Evolutionary conservation across 2,329 filamentous ascomycete species (phyloP), one percentile per base, ranked within the genome.

Genomic region (Coniosporium tulheliwenetii): DNA sequence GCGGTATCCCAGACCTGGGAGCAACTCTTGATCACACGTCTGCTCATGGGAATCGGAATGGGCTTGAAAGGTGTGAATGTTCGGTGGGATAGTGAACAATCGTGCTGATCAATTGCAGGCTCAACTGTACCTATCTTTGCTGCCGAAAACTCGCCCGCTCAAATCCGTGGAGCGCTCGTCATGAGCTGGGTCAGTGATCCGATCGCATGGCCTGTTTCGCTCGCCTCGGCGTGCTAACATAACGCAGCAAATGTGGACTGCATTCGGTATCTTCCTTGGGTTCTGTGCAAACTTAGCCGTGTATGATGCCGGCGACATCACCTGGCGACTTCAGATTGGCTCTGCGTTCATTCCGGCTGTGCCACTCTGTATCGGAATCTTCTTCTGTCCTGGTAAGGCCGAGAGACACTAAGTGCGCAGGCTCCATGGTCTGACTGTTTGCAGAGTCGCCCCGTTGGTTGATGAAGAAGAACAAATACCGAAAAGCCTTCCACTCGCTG

Each of bases 251-350:
- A 54, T 63, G 37, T 70, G 66, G 63, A 70, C 66, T 8, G 70
- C 75, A 44, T 59, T 81, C 62, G 74, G 74, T 34, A 80, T 82
- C 49, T 77, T 81, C 55, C 61, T 81, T 14, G 80, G 79, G 8
- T 77, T 71, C 41, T 71, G 66, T 43, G 77, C 77, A 45, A 82
- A 81, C 50, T 63, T 82, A 29, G 73, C 69, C 3, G 73, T 81
- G 35, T 75, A 73, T 37, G 64, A 77, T 39, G 66, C 67, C 0
- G 72, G 73, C n/a, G 50, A 51, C 2, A 71, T 77, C 32, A 64
- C 73, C 5, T 82, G 78, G 79, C 64, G 78, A 33, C 59, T 80
- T 16, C 75, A 79, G 50, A 58, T 81, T 5, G 76, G 68, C 8
- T 78, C 76, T 2, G 75, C 79, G 2, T 75, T 80, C 39, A 70